Base-by-base conservation (phyloP, 2,329 filamentous ascomycete genomes). In the Trichoderma sp. region DNA sequence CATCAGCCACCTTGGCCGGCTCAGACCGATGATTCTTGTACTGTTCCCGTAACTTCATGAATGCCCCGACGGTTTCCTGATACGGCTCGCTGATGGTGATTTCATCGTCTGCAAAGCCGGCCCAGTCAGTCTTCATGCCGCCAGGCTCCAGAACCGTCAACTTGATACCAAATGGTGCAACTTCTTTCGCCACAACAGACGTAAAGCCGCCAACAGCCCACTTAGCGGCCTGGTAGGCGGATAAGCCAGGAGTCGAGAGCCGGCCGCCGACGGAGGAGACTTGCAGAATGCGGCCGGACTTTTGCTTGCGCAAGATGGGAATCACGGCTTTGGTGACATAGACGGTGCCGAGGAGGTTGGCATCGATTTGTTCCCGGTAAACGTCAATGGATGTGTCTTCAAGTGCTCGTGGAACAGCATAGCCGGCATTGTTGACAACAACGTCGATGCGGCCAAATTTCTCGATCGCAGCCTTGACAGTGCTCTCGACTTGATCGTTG, bases 341-440 rank as follows among this genome's bases (percentile, higher is more conserved):
- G 5, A 89, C 75, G 1, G 87, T 76, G 3, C 87, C 87, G 68
- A 86, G 87, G 73, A 89, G 85, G 73, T 90, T 89, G 69, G 86
- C 82, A 60, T 90, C 85, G 76, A 89, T 83, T 72, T 89, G 84
- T 2, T 75, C 81, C 2, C 83, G 79, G 52, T 86, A 83, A 34
- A 86, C 81, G 2, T 80, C 74, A 1, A 87, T 80, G 1, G 78
- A 78, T 3, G 85, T 75, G 7, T 84, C 83, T 72, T 90, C 87
- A 59, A 88, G 83, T 1, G 83, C 81, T 14, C 83, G 85, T 6
- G 77, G 74, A 1, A 86, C 77, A n/a, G 85, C 84, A 69, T 87
- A 89, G 2, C 87, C 88, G 4, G 87, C 87, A 60, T 89, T 89
- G 77, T 89, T 89, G 69, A 87, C 82, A 5, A 89, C 83, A 1